phyloP scores from a whole-genome alignment of 2,329 filamentous ascomycete species.

The Fusarium sp. region DNA sequence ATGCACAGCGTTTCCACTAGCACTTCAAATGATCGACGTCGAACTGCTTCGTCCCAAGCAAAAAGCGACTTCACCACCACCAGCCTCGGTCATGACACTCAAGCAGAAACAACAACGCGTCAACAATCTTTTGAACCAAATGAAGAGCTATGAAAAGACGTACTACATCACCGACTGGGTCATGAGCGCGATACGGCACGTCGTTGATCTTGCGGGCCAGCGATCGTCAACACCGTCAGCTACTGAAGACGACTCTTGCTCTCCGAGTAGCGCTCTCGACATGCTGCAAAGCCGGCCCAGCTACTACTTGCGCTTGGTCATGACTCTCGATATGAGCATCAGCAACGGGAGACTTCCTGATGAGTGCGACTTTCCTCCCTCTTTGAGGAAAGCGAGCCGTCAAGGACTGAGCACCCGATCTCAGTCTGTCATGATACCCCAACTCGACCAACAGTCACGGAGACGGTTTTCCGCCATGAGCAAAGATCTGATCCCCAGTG shows the following conservation, averaged over 20 bases:
- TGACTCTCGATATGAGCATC: conserved; percentile 41
- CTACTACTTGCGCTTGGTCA: conserved; percentile 31
- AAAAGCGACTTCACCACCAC: background rate
- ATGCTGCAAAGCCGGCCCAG: conserved; percentile 34
- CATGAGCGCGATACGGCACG: conserved; percentile 33
- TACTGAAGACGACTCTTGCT: background rate
- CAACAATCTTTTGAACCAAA: conserved; percentile 32
- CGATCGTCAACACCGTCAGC: background rate
- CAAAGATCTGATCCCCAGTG: background rate
- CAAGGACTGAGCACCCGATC: rapidly evolving
- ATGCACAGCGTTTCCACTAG: conserved; percentile 36
- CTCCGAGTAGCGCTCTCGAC: conserved; percentile 25
- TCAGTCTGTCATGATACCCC: background rate
- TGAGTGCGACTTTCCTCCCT: conserved; percentile 38
- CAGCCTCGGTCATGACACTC: background rate
- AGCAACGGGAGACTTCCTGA: conserved; percentile 39
- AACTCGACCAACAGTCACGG: background rate
- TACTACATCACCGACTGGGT: conserved; percentile 43
- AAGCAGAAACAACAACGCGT: conserved; percentile 36
- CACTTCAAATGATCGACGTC: conserved; percentile 38
- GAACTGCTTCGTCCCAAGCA: conserved; percentile 31
- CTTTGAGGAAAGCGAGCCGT: conserved; percentile 11
- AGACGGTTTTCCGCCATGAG: conserved; percentile 11
- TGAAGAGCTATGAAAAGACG: conserved; percentile 35
- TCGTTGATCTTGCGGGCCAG: conserved; percentile 32